Conservation (phyloP, 805 yeast species). For the Saccharomycopsis capsularis region DNA sequence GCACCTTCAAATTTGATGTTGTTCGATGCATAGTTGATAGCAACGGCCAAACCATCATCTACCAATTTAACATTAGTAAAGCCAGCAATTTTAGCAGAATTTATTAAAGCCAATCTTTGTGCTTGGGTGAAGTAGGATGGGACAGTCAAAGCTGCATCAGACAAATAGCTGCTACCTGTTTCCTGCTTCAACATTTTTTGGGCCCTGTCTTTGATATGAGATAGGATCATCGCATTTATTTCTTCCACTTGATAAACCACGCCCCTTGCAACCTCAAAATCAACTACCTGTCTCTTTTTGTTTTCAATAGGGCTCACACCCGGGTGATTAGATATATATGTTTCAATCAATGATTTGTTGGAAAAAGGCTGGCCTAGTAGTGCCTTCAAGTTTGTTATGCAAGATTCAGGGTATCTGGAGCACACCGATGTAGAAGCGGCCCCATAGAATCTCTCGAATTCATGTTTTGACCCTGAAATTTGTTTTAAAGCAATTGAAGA, state of each 20-base stretch:
- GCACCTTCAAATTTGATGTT: slow-evolving; percentile 32
- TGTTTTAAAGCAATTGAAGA: slow-evolving; percentile 66
- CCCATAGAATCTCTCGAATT: slow-evolving; percentile 70
- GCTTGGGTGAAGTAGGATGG: slow-evolving; percentile 63
- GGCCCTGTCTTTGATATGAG: slow-evolving; percentile 61
- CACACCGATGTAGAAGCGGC: slow-evolving; percentile 63
- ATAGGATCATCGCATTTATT: slow-evolving; percentile 72
- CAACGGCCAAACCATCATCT: slow-evolving; percentile 91
- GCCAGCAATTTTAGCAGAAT: slow-evolving; percentile 67
- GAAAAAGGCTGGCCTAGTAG: slow-evolving; percentile 53
- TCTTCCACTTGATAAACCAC: slow-evolving; percentile 56
- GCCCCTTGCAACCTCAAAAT: slow-evolving; percentile 45
- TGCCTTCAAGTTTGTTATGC: slow-evolving; percentile 61
- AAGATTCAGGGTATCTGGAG: slow-evolving; percentile 64
- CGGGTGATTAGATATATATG: slow-evolving; percentile 50
- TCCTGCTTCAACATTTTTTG: slow-evolving; percentile 49
- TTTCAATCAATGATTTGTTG: slow-evolving; percentile 39
- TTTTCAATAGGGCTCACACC: slow-evolving; percentile 45
- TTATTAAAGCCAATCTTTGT: slow-evolving; percentile 65
- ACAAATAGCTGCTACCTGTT: slow-evolving; percentile 44
- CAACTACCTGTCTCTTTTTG: slow-evolving; percentile 46
- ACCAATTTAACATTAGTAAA: slow-evolving; percentile 54
- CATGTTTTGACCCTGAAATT: slow-evolving; percentile 30
- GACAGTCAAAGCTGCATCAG: slow-evolving; percentile 67
- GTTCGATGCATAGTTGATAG: slow-evolving; percentile 66